A percentile compares a stretch with the other conserved stretches of the same genome.
These are phyloP conservation scores for Stipa capillata DNA, from an alignment of 176 grass and related monocot species.

Conservation along the genomic window DNA sequence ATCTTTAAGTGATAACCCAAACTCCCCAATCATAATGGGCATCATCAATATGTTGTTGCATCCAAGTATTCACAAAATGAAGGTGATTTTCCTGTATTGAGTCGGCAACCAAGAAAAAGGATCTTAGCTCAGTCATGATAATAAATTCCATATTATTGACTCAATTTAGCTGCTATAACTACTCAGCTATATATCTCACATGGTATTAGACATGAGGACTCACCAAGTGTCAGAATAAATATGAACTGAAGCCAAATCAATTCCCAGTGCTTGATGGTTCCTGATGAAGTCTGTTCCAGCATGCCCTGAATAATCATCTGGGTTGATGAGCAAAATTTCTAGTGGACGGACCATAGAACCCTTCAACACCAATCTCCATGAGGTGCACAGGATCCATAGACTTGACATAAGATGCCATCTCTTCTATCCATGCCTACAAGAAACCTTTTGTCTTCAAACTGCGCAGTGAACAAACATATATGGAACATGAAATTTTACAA, in stretches of 20 bases:
- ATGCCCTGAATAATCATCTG: conserved; percentile 37
- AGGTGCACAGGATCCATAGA: conserved; percentile 55
- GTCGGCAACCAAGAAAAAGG: conserved; percentile 49
- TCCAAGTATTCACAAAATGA: conserved; percentile 64
- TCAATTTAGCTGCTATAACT: background rate
- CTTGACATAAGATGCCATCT: conserved; percentile 71
- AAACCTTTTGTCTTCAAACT: conserved; percentile 1
- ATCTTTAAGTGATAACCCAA: conserved; percentile 70
- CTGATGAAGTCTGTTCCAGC: conserved; percentile 78
- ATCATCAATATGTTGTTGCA: conserved; percentile 73
- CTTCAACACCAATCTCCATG: conserved; percentile 57
- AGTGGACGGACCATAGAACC: conserved; percentile 72
- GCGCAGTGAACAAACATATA: background rate
- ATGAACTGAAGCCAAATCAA: conserved; percentile 78
- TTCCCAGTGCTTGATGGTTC: conserved; percentile 47
- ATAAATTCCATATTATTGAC: background rate
- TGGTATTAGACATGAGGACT: background rate
- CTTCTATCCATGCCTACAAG: conserved; percentile 78
- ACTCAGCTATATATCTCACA: background rate
- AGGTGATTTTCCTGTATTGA: conserved; percentile 45
- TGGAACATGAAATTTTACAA: background rate
- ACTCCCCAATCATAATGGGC: conserved; percentile 68
- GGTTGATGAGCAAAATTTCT: conserved; percentile 46
- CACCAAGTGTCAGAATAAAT: conserved; percentile 80
- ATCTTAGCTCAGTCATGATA: background rate